Conservation (phyloP, 2,329 filamentous ascomycete species). For the Aspergillus fijiensis region DNA sequence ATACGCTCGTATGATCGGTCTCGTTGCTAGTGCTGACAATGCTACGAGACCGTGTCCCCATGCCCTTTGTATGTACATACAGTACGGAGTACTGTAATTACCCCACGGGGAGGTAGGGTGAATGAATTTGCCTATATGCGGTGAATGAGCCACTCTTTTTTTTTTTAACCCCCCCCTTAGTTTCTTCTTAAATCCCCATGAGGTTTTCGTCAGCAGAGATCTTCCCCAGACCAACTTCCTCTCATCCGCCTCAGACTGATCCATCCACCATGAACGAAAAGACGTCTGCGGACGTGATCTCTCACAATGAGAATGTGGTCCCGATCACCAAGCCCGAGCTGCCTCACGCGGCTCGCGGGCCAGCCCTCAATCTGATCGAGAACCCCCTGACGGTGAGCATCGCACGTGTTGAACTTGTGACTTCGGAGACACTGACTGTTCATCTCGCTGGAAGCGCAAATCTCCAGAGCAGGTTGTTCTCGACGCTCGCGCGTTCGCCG, state of each 20-base stretch:
- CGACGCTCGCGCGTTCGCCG: slow-evolving; percentile 34
- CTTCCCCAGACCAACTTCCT: background rate
- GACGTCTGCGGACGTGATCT: background rate
- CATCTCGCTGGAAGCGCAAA: slow-evolving; percentile 24
- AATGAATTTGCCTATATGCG: background rate
- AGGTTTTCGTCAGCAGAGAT: background rate
- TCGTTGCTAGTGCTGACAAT: background rate
- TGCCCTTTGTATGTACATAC: background rate
- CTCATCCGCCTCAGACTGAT: background rate
- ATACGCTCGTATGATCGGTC: background rate
- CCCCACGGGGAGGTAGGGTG: background rate
- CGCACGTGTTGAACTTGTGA: background rate
- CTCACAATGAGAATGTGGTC: slow-evolving; percentile 10
- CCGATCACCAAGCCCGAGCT: background rate
- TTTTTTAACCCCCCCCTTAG: too few species aligned
- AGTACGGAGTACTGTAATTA: background rate
- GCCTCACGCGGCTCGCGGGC: slow-evolving; percentile 3
- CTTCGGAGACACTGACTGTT: background rate
- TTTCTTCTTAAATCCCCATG: background rate
- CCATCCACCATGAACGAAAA: slow-evolving; percentile 15
- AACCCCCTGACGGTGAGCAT: slow-evolving; percentile 47
- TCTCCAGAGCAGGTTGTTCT: slow-evolving; percentile 31
- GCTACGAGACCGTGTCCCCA: background rate
- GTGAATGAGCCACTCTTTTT: background rate
- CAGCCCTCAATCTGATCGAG: slow-evolving; percentile 48